Evolutionary conservation across 805 yeast genomes (phyloP).

Genomic region (Wickerhamiella azyma): DNA sequence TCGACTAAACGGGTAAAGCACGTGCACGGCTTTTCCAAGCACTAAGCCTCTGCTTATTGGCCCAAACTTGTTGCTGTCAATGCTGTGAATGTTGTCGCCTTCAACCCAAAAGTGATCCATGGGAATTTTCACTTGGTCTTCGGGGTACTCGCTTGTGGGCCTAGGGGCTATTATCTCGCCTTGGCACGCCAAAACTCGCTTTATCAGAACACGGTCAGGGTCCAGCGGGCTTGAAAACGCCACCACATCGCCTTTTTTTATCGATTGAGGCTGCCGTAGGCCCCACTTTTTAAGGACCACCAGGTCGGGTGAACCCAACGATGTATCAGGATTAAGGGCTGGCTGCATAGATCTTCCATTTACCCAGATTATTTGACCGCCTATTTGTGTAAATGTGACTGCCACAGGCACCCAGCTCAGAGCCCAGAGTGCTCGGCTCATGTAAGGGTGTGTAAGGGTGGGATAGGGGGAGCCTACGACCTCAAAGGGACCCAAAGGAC

Average conservation of each 20-base stretch:
- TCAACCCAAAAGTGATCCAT: conserved; percentile 85
- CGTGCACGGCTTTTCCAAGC: conserved; percentile 54
- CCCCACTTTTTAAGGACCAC: conserved; percentile 59
- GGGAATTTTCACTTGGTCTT: conserved; percentile 48
- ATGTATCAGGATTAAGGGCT: conserved; percentile 55
- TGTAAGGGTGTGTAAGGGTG: conserved; percentile 1
- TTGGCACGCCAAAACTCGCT: conserved; percentile 61
- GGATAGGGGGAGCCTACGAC: too few relatives aligned
- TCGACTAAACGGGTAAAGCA: conserved; percentile 58
- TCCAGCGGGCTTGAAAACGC: conserved; percentile 69
- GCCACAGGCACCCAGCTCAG: conserved; percentile 72
- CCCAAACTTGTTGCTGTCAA: conserved; percentile 81
- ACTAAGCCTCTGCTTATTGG: conserved; percentile 74
- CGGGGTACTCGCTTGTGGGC: conserved; percentile 36
- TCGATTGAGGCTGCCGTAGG: conserved; percentile 33
- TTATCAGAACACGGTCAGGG: conserved; percentile 62
- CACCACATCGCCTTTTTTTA: conserved; percentile 56
- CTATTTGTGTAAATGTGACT: conserved; percentile 53
- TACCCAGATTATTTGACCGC: conserved; percentile 57
- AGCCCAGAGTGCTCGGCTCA: conserved; percentile 21
- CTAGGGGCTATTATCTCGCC: conserved; percentile 57
- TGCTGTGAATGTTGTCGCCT: conserved; percentile 69
- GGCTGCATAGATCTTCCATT: conserved; percentile 85
- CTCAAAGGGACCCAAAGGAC: too few relatives aligned
- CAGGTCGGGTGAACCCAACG: conserved; percentile 28